Conservation (phyloP, 78 protist genomes). For the Monosiga brevicollis region DNA sequence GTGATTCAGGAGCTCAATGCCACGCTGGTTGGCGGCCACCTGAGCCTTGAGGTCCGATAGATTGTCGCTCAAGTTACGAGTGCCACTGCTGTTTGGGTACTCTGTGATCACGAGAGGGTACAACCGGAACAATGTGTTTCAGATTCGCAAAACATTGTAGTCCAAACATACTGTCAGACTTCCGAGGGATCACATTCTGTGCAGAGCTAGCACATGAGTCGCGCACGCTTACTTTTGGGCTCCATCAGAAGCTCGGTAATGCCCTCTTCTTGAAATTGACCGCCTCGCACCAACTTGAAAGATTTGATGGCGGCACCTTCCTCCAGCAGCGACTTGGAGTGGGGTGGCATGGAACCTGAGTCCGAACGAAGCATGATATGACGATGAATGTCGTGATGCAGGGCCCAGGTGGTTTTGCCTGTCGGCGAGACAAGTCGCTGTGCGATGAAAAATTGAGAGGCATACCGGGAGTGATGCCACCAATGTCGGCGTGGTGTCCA, state of each 20-base stretch:
- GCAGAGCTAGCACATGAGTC: neutral
- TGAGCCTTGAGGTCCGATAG: conserved; percentile 79
- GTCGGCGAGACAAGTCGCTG: no score
- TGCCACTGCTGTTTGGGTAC: conserved; percentile 9
- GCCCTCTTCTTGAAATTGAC: conserved; percentile 50
- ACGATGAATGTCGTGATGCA: no score
- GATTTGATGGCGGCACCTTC: conserved; percentile 78
- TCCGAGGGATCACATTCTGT: no score
- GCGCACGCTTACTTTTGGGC: neutral
- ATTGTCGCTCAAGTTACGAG: conserved; percentile 58
- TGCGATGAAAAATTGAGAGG: no score
- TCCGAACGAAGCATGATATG: no score
- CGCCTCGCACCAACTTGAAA: conserved; percentile 55
- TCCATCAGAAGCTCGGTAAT: conserved; percentile 11
- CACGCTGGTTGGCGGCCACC: conserved; percentile 78
- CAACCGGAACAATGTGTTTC: no score
- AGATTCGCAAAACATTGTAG: no score
- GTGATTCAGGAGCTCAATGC: conserved; percentile 59
- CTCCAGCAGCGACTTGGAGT: conserved; percentile 50
- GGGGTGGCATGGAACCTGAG: no score
- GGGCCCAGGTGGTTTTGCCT: no score
- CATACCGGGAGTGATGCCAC: conserved; percentile 91
- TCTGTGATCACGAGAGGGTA: neutral
- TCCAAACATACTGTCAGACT: no score
- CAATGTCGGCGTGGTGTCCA: conserved; percentile 96